Conservation (phyloP, 148 eudicot genomes). For the Rhododendron ovatum region DNA sequence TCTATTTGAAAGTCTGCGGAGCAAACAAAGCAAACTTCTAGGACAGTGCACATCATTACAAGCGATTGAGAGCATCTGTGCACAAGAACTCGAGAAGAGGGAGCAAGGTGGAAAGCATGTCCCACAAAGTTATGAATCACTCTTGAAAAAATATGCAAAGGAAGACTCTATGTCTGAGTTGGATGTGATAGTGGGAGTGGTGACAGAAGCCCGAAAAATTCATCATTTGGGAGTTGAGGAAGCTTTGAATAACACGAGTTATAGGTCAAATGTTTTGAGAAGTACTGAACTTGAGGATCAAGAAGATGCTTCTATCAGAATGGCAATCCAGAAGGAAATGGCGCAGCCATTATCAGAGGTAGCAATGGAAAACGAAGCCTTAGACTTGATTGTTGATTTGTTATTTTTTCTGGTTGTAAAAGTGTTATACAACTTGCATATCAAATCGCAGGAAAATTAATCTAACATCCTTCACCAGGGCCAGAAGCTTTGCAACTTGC, state of each 20-base stretch:
- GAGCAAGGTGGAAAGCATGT: background rate
- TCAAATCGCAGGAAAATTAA: background rate
- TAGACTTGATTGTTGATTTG: background rate
- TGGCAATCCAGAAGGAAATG: background rate
- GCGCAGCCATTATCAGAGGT: background rate
- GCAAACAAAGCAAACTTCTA: background rate
- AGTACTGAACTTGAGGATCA: background rate
- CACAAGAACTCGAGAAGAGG: constrained; percentile 1
- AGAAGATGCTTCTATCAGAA: background rate
- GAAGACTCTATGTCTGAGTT: background rate
- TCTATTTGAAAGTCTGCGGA: background rate
- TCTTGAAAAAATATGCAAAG: background rate
- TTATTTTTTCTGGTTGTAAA: too few species aligned
- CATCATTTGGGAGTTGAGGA: background rate
- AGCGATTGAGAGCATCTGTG: background rate
- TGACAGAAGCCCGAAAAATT: background rate
- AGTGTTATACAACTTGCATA: background rate
- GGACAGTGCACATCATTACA: background rate
- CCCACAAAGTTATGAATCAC: background rate
- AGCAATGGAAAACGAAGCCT: background rate
- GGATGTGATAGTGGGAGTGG: background rate
- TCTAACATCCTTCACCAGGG: background rate
- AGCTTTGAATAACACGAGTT: background rate
- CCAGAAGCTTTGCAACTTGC: background rate
- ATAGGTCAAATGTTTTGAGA: background rate